Conservation (phyloP, 2,329 filamentous ascomycete genomes). For the Colletotrichum melonis region DNA sequence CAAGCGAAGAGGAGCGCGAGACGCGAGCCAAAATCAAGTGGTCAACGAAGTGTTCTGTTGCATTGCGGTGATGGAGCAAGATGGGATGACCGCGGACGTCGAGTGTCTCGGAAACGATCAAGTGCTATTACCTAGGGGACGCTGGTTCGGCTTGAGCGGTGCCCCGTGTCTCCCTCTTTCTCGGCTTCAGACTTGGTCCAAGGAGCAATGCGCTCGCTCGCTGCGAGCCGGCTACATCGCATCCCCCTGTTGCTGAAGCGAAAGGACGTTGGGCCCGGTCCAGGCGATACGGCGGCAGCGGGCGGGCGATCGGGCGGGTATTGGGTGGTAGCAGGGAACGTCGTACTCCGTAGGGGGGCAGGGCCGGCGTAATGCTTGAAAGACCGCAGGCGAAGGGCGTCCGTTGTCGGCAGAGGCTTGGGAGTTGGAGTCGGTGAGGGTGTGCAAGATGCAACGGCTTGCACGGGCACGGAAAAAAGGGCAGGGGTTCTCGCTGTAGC, state of each 20-base stretch:
- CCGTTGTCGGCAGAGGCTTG: constrained; percentile 32
- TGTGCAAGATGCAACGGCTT: constrained; percentile 1
- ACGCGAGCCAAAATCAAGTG: constrained; percentile 14
- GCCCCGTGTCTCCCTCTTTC: neutral
- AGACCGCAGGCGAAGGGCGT: neutral
- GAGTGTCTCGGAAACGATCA: constrained; percentile 28
- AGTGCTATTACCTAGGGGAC: constrained; percentile 10
- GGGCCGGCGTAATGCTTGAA: neutral
- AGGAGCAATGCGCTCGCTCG: neutral
- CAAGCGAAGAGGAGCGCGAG: constrained; percentile 19
- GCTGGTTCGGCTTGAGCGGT: constrained; percentile 24
- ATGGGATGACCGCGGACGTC: constrained; percentile 27
- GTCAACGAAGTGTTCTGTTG: neutral
- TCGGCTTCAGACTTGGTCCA: neutral
- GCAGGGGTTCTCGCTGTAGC: constrained; percentile 30
- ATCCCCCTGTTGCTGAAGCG: neutral
- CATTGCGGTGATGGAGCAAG: constrained; percentile 6
- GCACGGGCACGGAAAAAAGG: neutral
- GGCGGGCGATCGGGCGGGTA: neutral
- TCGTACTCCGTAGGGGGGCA: neutral
- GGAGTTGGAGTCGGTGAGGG: constrained; percentile 28
- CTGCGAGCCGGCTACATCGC: neutral
- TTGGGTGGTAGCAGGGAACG: neutral
- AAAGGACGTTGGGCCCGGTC: constrained; percentile 1
- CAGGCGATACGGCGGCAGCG: neutral